phyloP scores from a whole-genome alignment of 305 asterid genomes.

The Fraxinus nigra region DNA sequence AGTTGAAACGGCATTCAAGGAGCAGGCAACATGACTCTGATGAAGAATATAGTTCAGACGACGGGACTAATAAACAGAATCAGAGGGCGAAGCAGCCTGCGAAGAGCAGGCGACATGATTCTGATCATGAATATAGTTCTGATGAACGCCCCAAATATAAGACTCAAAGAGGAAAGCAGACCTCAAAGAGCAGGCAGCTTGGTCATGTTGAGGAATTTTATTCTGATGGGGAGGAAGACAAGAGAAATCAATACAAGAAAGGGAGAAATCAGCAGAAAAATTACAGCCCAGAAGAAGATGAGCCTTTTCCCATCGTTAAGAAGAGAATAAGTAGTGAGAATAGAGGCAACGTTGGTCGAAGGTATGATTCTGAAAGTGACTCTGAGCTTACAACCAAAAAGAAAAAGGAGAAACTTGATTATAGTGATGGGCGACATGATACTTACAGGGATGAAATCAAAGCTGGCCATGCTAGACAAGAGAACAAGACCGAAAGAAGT shows the following conservation, averaged over 20 bases:
- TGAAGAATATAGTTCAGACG: conserved; percentile 17
- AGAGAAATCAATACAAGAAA: conserved; percentile 24
- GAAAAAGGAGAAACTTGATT: conserved; percentile 24
- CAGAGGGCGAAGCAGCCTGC: neutral
- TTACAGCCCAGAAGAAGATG: conserved; percentile 20
- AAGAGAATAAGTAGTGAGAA: conserved; percentile 23
- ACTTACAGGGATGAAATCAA: conserved; percentile 18
- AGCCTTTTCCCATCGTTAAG: neutral
- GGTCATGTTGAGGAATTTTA: conserved; percentile 33
- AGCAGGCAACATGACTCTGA: conserved; percentile 42
- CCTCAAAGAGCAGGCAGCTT: conserved; percentile 24
- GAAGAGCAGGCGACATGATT: conserved; percentile 25
- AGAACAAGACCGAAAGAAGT: conserved; percentile 4
- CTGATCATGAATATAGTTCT: conserved; percentile 33
- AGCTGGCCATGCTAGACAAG: conserved; percentile 31
- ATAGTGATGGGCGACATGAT: conserved; percentile 16
- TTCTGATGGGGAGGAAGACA: conserved; percentile 27
- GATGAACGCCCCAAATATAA: conserved; percentile 27
- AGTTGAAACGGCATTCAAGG: conserved; percentile 32
- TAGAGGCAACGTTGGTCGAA: conserved; percentile 18
- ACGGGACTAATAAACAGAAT: conserved; percentile 1
- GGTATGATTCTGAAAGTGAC: conserved; percentile 31
- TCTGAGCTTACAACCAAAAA: conserved; percentile 31
- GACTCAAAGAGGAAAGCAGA: conserved; percentile 26
- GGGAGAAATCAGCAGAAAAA: conserved; percentile 11